Evolutionary conservation across 2,329 filamentous ascomycete genomes (phyloP).

Genomic region (Lasiodiplodia citricola): DNA sequence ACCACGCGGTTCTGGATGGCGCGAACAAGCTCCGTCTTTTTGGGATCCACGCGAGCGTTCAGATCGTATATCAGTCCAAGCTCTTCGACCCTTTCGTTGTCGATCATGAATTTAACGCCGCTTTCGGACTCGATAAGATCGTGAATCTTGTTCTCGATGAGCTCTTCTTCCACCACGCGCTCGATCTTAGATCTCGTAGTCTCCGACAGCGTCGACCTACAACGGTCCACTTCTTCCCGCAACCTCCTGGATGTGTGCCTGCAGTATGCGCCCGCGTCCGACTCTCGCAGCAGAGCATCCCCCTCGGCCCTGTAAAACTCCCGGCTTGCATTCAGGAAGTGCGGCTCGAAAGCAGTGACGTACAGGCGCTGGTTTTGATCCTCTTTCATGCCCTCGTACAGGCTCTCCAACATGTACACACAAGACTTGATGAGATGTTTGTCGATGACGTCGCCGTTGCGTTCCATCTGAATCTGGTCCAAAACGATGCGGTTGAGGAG

Average conservation of each 20-base stretch:
- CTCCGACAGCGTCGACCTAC: slow-evolving; percentile 77
- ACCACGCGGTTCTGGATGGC: slow-evolving; percentile 77
- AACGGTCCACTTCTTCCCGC: slow-evolving; percentile 80
- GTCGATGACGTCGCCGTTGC: slow-evolving; percentile 88
- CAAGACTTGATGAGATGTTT: slow-evolving; percentile 80
- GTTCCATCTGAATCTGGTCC: slow-evolving; percentile 90
- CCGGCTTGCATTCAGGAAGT: slow-evolving; percentile 73
- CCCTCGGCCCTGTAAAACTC: slow-evolving; percentile 80
- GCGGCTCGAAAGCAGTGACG: slow-evolving; percentile 78
- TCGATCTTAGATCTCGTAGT: slow-evolving; percentile 76
- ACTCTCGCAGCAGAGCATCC: slow-evolving; percentile 73
- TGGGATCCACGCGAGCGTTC: slow-evolving; percentile 75
- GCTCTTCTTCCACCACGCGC: slow-evolving; percentile 76
- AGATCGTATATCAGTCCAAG: slow-evolving; percentile 81
- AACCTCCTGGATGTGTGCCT: slow-evolving; percentile 76
- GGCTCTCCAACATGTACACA: slow-evolving; percentile 84
- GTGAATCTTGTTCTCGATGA: slow-evolving; percentile 77
- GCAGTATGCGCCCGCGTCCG: slow-evolving; percentile 83
- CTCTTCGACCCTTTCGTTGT: slow-evolving; percentile 82
- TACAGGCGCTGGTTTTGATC: slow-evolving; percentile 82
- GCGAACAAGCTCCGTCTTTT: slow-evolving; percentile 71
- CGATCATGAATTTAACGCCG: slow-evolving; percentile 86
- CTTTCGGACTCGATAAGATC: slow-evolving; percentile 88
- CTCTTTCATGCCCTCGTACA: slow-evolving; percentile 83
- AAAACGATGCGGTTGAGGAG: slow-evolving; percentile 82